These are phyloP conservation scores for Penicillium sp. DNA, from an alignment of 2,329 filamentous ascomycete species.

Conservation along the genomic window DNA sequence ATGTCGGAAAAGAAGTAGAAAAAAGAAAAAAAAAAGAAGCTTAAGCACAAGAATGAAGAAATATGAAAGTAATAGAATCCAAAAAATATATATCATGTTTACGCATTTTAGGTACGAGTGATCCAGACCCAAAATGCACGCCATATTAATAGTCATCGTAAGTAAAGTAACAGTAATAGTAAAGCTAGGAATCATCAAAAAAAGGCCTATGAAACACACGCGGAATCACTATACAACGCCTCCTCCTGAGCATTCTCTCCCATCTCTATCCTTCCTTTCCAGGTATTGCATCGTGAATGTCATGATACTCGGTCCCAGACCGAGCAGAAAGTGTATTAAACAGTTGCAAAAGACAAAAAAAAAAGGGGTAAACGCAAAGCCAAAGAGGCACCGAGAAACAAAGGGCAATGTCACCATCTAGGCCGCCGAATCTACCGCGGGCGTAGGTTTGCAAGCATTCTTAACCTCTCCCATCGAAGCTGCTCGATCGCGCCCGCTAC, in stretches of 20 bases:
- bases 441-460: neutral
- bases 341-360: neutral
- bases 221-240: constrained; percentile 1
- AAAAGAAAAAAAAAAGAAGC: neutral
- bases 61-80: neutral
- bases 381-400: neutral
- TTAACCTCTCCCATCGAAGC: constrained; percentile 23
- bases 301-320: constrained; percentile 30
- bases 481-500: constrained; percentile 27
- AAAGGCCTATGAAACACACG: neutral
- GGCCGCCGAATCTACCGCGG: constrained; percentile 7
- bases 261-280: neutral
- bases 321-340: constrained; percentile 12
- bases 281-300: constrained; percentile 22
- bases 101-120: neutral
- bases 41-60: neutral
- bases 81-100: neutral
- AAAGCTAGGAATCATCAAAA: neutral
- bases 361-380: neutral
- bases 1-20: no score
- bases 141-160: neutral
- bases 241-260: neutral
- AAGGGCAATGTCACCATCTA: constrained; percentile 1
- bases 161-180: neutral
- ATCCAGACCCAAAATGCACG: neutral